Evolutionary conservation across 805 yeast genomes (phyloP).

Genomic region (Wickerhamiella dianesei): DNA sequence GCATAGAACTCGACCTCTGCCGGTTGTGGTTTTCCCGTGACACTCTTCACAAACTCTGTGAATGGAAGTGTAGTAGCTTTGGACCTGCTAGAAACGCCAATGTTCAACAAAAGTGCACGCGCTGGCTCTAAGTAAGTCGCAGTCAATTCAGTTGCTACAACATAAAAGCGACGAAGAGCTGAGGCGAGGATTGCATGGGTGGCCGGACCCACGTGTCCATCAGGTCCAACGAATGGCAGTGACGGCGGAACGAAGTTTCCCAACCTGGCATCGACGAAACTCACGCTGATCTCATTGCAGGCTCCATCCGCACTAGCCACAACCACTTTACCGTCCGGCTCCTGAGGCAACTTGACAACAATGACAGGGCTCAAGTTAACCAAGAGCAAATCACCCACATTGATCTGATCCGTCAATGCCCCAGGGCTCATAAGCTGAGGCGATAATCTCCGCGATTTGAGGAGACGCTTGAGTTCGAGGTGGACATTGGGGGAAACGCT

Average conservation of each 20-base stretch:
- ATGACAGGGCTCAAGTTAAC: constrained; percentile 9
- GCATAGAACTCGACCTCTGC: constrained; percentile 10
- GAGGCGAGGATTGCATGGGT: background rate
- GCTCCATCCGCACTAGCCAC: constrained; percentile 9
- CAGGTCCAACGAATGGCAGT: background rate
- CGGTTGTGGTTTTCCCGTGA: background rate
- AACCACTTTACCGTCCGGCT: constrained; percentile 4
- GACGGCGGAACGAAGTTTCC: constrained; percentile 4
- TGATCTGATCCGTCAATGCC: constrained; percentile 2
- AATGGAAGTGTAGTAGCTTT: constrained; percentile 6
- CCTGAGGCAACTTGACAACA: constrained; percentile 6
- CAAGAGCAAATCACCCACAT: constrained; percentile 12
- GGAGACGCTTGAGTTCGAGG: background rate
- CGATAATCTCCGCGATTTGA: background rate
- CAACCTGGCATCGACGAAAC: constrained; percentile 9
- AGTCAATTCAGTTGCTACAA: background rate
- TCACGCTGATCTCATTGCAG: constrained; percentile 2
- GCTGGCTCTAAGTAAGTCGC: background rate
- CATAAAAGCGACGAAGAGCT: background rate
- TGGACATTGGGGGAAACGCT: background rate
- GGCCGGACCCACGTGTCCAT: background rate
- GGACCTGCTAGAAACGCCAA: background rate
- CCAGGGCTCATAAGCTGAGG: background rate
- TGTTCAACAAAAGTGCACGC: background rate
- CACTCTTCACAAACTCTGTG: constrained; percentile 3